A percentile compares a stretch with the other conserved stretches of the same genome.
These are phyloP conservation scores for Hericium rajendrae DNA, from an alignment of 768 basidiomycete species.

Conservation along the genomic window DNA sequence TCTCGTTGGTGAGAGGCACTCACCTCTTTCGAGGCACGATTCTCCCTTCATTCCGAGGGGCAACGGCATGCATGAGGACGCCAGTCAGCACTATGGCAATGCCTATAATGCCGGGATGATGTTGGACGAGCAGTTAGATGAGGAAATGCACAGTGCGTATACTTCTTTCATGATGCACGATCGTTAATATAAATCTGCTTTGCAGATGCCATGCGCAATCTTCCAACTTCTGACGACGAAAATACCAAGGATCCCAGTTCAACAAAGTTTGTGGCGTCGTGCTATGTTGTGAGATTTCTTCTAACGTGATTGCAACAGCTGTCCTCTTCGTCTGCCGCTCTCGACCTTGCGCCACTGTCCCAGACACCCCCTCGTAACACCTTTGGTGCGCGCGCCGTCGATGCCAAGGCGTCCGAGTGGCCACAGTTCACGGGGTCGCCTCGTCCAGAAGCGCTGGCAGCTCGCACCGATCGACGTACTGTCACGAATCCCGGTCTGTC, in stretches of 20 bases:
- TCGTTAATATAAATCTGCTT: constrained; percentile 2
- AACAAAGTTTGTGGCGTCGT: constrained; percentile 44
- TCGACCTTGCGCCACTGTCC: constrained; percentile 85
- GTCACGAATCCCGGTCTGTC: constrained; percentile 69
- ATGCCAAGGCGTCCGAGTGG: constrained; percentile 82
- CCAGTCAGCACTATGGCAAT: constrained; percentile 48
- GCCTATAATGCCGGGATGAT: constrained; percentile 80
- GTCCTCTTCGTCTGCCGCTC: constrained; percentile 81
- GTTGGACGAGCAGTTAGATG: constrained; percentile 87
- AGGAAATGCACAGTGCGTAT: constrained; percentile 85
- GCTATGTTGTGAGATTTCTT: neutral
- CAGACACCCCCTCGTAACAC: constrained; percentile 67
- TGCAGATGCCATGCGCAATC: constrained; percentile 78
- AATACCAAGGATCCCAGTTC: constrained; percentile 54
- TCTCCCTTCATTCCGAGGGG: constrained; percentile 45
- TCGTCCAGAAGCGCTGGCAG: constrained; percentile 45
- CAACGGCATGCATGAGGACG: constrained; percentile 47
- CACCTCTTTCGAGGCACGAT: constrained; percentile 43
- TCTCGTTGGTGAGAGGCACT: constrained; percentile 53
- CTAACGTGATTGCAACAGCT: constrained; percentile 33
- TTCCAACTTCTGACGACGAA: constrained; percentile 88
- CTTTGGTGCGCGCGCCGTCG: constrained; percentile 42
- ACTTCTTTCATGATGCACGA: neutral
- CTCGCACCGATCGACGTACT: constrained; percentile 55
- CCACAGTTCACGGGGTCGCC: constrained; percentile 74